These are phyloP conservation scores for Acidiella bohemica DNA, from an alignment of 495 filamentous ascomycete species.

Conservation along the genomic window DNA sequence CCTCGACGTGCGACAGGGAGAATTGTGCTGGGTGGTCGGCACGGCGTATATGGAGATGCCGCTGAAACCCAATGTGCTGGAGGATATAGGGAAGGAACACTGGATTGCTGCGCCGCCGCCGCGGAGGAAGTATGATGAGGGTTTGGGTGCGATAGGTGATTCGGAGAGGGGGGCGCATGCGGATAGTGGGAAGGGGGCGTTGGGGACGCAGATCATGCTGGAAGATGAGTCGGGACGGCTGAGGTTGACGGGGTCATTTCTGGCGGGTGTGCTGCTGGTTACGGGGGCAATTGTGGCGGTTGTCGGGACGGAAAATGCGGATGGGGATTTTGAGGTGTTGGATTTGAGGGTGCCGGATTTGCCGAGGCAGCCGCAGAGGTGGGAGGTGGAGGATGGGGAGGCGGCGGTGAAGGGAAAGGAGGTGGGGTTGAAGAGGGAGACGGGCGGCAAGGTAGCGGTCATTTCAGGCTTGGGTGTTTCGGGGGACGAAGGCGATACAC, in stretches of 20 bases:
- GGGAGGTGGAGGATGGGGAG: conserved; percentile 42
- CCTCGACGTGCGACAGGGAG: conserved; percentile 86
- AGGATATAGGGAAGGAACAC: conserved; percentile 85
- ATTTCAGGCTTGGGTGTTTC: conserved; percentile 78
- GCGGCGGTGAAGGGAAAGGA: conserved; percentile 30
- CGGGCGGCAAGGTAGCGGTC: conserved; percentile 55
- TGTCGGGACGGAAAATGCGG: conserved; percentile 79
- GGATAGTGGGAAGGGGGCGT: not conserved
- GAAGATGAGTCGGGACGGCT: conserved; percentile 96
- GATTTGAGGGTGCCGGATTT: conserved; percentile 80
- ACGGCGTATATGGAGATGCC: conserved; percentile 97
- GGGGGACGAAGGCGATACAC: conserved; percentile 51
- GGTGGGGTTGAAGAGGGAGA: conserved; percentile 32
- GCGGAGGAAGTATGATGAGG: conserved; percentile 56
- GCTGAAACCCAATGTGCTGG: conserved; percentile 90
- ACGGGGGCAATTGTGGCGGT: conserved; percentile 87
- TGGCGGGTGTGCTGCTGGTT: conserved; percentile 56
- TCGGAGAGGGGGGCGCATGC: conserved; percentile 2
- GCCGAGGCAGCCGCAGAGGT: conserved; percentile 63
- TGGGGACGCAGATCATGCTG: conserved; percentile 50
- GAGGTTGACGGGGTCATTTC: conserved; percentile 53
- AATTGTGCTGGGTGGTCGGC: conserved; percentile 88
- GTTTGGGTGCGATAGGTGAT: not conserved
- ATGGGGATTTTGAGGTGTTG: conserved; percentile 86
- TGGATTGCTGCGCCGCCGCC: conserved; percentile 74